Base-by-base conservation (phyloP, 1,284 basidiomycete genomes). In the Phaffia rhodozyma region DNA sequence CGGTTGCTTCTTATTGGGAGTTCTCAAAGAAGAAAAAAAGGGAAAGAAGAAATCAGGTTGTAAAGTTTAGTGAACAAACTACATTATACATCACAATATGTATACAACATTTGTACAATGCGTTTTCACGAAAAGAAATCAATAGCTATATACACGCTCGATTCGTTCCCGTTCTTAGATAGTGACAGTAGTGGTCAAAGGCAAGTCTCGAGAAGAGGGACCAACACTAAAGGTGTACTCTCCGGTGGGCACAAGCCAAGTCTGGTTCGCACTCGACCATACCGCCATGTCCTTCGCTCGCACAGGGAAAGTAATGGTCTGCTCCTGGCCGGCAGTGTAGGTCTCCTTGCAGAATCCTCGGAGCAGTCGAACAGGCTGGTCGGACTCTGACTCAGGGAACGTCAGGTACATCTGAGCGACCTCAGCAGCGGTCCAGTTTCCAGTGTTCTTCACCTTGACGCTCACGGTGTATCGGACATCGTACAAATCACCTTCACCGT, bases 341-440 rank as follows among this genome's bases (percentile, higher is more conserved):
- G 65, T 66, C 61, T 71, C 69, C 66, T 76, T 76, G 58, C 65
- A 70, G 67, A 73, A 78, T 18, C 75, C 77, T 55, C 73, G 70
- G 20, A 77, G 70, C 54, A 73, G 71, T 25, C 69, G 70, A 0
- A 71, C 72, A 3, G 76, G 76, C 68, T 77, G 74, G 34, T 73
- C 74, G 23, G 65, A 54, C 60, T 75, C 73, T 3, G 70, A 68
- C 23, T 57, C 34, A 1, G 78, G 76, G 72, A 72, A 78, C 7
- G 73, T 66, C 67, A 77, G 69, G 68, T 77, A 78, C 76, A 79
- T 69, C 69, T 80, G 79, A 1, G 75, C 74, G 2, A 79, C 78
- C 62, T 78, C 78, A 27, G 72, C 72, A 1, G 74, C 79, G 0
- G 65, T 68, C 5, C 72, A 66, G 1, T 70, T 62, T 21, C 79